phyloP scores from a whole-genome alignment of 2,329 filamentous ascomycete species.

The Curvularia sp. region DNA sequence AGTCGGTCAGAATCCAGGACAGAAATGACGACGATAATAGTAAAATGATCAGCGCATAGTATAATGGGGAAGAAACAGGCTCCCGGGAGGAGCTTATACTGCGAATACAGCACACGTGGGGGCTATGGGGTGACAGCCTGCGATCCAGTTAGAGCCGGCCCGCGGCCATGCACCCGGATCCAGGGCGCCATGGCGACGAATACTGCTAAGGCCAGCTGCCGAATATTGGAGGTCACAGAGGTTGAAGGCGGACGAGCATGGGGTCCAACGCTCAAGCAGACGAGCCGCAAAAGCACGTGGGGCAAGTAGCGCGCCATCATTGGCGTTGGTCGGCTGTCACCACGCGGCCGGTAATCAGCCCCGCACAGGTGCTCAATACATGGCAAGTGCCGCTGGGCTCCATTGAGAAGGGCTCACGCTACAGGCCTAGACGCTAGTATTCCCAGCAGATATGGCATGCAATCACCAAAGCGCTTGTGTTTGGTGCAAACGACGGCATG shows the following conservation, averaged over 20 bases:
- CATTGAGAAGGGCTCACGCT: slow-evolving; percentile 2
- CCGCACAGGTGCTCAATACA: slow-evolving; percentile 19
- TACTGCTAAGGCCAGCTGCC: slow-evolving; percentile 22
- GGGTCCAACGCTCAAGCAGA: slow-evolving; percentile 17
- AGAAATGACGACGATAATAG: background rate
- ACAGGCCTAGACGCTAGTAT: slow-evolving; percentile 9
- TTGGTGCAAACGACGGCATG: slow-evolving; percentile 14
- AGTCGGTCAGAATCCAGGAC: background rate
- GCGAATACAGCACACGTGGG: slow-evolving; percentile 29
- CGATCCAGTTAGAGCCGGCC: slow-evolving; percentile 21
- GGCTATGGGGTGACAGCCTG: slow-evolving; percentile 23
- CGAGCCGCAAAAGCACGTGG: slow-evolving; percentile 34
- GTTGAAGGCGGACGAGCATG: slow-evolving; percentile 18
- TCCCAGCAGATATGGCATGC: slow-evolving; percentile 26
- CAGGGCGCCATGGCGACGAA: slow-evolving; percentile 19
- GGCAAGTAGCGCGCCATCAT: slow-evolving; percentile 27
- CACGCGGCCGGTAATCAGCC: slow-evolving; percentile 13
- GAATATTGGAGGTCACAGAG: slow-evolving; percentile 23
- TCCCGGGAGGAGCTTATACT: slow-evolving; percentile 32
- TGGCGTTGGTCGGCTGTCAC: slow-evolving; percentile 24
- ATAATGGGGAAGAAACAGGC: slow-evolving; percentile 3
- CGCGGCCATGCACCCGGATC: slow-evolving; percentile 35
- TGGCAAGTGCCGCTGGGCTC: slow-evolving; percentile 14
- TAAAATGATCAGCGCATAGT: slow-evolving; percentile 3
- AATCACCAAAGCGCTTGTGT: slow-evolving; percentile 18